phyloP scores from a whole-genome alignment of 257 asterid species.

The Solanum bukasovii region DNA sequence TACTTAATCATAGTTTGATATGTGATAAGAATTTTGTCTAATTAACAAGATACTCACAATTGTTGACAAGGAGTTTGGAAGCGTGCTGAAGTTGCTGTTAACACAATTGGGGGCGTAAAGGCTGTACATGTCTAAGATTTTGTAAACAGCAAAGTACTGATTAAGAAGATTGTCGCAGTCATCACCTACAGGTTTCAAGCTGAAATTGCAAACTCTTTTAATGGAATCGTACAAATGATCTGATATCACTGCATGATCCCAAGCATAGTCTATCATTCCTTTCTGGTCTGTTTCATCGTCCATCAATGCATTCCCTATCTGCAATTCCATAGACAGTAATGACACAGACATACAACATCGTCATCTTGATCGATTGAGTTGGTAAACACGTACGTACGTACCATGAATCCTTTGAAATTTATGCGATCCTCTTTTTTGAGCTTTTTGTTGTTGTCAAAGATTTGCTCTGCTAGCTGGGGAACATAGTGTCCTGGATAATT shows the following conservation, averaged over 20 bases:
- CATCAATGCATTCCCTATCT: conserved; percentile 83
- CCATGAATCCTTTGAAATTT: conserved; percentile 73
- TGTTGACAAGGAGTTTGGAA: conserved; percentile 13
- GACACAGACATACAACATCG: neutral
- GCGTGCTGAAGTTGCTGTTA: conserved; percentile 1
- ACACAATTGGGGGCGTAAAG: conserved; percentile 54
- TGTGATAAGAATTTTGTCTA: neutral
- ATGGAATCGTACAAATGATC: conserved; percentile 39
- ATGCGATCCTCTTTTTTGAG: conserved; percentile 15
- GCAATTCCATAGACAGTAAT: neutral
- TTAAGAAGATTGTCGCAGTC: conserved; percentile 27
- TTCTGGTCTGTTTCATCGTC: conserved; percentile 68
- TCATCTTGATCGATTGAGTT: neutral
- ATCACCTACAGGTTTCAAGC: neutral
- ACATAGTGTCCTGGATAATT: conserved; percentile 61
- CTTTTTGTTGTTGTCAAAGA: conserved; percentile 40
- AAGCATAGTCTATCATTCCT: conserved; percentile 85
- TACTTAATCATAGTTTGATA: neutral
- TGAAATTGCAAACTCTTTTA: conserved; percentile 49
- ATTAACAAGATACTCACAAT: conserved; percentile 12
- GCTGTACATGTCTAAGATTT: conserved; percentile 74
- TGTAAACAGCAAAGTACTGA: conserved; percentile 46
- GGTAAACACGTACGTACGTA: neutral
- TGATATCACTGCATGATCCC: conserved; percentile 89
- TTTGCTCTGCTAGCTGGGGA: conserved; percentile 63